These are phyloP conservation scores for Salicornia ramosissima DNA, from an alignment of 148 eudicot species.

Conservation along the genomic window DNA sequence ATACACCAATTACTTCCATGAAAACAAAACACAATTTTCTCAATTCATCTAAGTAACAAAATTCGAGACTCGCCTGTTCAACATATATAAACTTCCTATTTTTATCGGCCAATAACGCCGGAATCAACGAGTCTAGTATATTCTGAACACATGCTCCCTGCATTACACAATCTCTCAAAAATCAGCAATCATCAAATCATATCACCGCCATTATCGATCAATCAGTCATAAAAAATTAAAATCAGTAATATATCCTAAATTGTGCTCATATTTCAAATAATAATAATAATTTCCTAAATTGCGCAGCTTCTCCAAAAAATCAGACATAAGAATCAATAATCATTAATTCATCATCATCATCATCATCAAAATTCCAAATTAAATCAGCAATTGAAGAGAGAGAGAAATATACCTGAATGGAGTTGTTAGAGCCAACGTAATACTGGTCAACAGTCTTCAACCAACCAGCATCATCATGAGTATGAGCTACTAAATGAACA, in stretches of 20 bases:
- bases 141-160: constrained; percentile 88
- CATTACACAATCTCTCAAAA: constrained; percentile 10
- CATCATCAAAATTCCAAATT: background rate
- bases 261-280: no score
- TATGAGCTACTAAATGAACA: constrained; percentile 83
- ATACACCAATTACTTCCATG: background rate
- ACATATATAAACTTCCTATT: constrained; percentile 82
- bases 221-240: background rate
- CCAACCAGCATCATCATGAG: constrained; percentile 96
- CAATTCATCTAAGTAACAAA: background rate
- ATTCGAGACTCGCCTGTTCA: constrained; percentile 50
- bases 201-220: constrained; percentile 9
- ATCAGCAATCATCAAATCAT: background rate
- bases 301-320: no score
- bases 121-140: constrained; percentile 72
- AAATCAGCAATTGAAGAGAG: background rate
- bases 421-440: constrained; percentile 87
- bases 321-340: background rate
- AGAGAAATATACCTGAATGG: constrained; percentile 52
- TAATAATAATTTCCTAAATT: no score
- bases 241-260: no score
- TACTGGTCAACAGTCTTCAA: constrained; percentile 90
- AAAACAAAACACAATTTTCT: background rate
- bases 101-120: constrained; percentile 75
- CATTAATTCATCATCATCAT: background rate